Conservation (phyloP, 441 rosid genomes). For the Aquilaria agallochum region DNA sequence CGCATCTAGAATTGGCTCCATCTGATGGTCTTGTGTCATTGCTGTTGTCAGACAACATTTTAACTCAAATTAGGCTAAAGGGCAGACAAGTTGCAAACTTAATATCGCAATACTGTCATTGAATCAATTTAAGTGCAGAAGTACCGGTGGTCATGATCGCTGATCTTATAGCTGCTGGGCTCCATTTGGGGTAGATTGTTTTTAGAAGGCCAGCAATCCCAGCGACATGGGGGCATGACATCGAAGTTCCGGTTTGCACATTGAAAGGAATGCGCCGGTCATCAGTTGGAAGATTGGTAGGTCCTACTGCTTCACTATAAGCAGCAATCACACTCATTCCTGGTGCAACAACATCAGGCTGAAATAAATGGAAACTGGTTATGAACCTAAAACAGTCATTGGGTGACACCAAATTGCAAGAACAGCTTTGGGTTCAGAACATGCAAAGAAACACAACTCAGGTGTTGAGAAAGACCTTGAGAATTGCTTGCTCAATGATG, state of each 20-base stretch:
- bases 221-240: slow-evolving; percentile 61
- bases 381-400: too few species aligned
- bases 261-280: slow-evolving; percentile 30
- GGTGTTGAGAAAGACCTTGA: slow-evolving; percentile 23
- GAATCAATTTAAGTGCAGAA: too few species aligned
- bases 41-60: slow-evolving; percentile 22
- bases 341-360: slow-evolving; percentile 65
- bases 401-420: too few species aligned
- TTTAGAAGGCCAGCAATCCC: slow-evolving; percentile 56
- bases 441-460: too few species aligned
- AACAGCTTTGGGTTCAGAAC: too few species aligned
- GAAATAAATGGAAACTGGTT: background rate
- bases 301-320: slow-evolving; percentile 25
- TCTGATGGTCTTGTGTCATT: slow-evolving; percentile 21
- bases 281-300: slow-evolving; percentile 20
- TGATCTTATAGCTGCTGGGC: slow-evolving; percentile 48
- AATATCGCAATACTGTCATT: too few species aligned
- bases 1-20: slow-evolving; percentile 25
- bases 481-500: slow-evolving; percentile 33
- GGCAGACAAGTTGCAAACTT: too few species aligned
- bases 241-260: slow-evolving; percentile 46
- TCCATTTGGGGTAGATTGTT: slow-evolving; percentile 47
- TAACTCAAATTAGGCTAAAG: too few species aligned
- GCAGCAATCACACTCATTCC: slow-evolving; percentile 56
- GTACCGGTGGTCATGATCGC: slow-evolving; percentile 58